Base-by-base conservation (phyloP, 106 monocot species). In the Gastrodia elata region DNA sequence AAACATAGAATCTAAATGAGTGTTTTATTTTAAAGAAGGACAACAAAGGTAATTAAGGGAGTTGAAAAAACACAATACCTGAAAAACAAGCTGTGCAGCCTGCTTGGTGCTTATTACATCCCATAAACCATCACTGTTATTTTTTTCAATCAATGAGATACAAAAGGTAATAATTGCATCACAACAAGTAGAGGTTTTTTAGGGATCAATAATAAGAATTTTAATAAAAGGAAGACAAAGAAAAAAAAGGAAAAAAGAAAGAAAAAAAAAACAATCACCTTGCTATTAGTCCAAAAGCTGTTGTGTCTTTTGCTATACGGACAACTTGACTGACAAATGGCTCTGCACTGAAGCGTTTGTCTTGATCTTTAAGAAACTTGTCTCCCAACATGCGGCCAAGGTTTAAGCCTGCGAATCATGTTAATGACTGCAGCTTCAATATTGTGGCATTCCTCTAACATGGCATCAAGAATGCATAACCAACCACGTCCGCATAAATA, bases 341-440 rank as follows among this genome's bases (percentile, higher is more conserved):
- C 52, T 88, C 90, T 28, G 96, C 84, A 74, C 85, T 96, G 49
- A 92, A 96, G 64, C 90, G 89, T 16, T 38, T 48, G 57, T 92
- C 96, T 84, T 92, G 96, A 71, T 92, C 96, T 79, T 96, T 92
- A 22, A 92, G 75, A 78, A 92, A 96, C 76, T 89, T 90, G 79
- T 96, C 96, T 78, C 95, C 96, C 52, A 92, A 86, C 96, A 96
- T 92, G 38, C 96, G 89, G 39, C 76, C 59, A 34, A 96, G 74
- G 48, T 96, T 96, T 73, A 96, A 46, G 57, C 96, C 96, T 96
- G 77, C 15, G 68, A 33, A 42, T 80, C 41, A 65, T 6, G 48
- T 1, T 13, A 3, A 52, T 13, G 48, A 9, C 27, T 14, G 6
- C 11, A 24, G 24, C 44, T 64, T 44, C 32, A 61, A 61, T 27